Conservation (phyloP, 768 basidiomycete species). For the Macrolepiota albuminosa region DNA sequence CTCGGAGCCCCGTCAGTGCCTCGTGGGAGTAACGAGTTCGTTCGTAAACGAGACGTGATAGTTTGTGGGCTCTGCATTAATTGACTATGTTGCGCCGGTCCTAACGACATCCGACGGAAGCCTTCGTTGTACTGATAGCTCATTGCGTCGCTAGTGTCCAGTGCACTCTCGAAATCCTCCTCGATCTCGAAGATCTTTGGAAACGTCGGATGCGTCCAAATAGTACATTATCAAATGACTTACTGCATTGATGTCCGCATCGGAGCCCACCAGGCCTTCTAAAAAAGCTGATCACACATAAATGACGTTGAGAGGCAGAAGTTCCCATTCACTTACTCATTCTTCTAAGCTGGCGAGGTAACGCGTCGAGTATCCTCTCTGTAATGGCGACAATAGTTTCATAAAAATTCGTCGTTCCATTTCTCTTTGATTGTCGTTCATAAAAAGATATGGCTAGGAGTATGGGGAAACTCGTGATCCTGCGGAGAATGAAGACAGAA, state of each 20-base stretch:
- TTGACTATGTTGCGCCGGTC: constrained; percentile 1
- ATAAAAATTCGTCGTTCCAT: constrained; percentile 59
- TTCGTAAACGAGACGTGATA: constrained; percentile 30
- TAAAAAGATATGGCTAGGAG: constrained; percentile 78
- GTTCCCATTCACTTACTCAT: constrained; percentile 49
- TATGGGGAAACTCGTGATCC: constrained; percentile 81
- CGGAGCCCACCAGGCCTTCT: constrained; percentile 72
- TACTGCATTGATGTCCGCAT: constrained; percentile 72
- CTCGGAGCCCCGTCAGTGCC: constrained; percentile 32
- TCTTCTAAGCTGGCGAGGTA: constrained; percentile 73
- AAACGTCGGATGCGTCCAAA: background rate
- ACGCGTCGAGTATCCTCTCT: constrained; percentile 66
- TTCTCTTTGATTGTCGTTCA: constrained; percentile 76
- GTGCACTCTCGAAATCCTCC: constrained; percentile 57
- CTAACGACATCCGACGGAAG: constrained; percentile 15
- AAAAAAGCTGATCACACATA: constrained; percentile 52
- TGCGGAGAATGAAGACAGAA: constrained; percentile 20
- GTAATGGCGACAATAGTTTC: constrained; percentile 66
- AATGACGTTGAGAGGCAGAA: background rate
- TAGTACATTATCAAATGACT: constrained; percentile 15
- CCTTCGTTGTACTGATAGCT: constrained; percentile 13
- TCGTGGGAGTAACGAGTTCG: constrained; percentile 39
- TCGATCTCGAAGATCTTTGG: constrained; percentile 75
- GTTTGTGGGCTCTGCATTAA: constrained; percentile 7
- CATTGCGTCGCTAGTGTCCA: constrained; percentile 42